Base-by-base conservation (phyloP, 2,329 filamentous ascomycete species). In the Lasiodiplodia sp. region DNA sequence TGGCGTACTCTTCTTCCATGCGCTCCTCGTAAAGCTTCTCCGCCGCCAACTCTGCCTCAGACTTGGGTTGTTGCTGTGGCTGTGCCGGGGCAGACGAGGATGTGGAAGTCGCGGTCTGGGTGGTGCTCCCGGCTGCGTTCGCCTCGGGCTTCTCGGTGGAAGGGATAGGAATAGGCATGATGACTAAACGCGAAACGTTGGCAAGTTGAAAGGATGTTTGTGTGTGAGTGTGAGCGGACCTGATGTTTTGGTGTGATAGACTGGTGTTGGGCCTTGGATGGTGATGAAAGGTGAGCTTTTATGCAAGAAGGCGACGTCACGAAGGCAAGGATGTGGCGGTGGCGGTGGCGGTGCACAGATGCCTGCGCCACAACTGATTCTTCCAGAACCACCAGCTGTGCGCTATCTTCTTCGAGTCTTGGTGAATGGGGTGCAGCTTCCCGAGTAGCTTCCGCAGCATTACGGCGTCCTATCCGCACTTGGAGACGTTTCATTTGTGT, bases 1-100 rank as follows among this genome's bases (percentile, higher is more conserved):
- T 72, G 25, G 71, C 71, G 56, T 72, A 72, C 65, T 72, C 71
- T 47, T 72, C 71, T 53, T 73, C 71, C 51, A 73, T 73, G n/a
- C 70, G 66, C 69, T 72, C 71, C 34, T 72, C 71, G 55, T 73
- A 73, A 11, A 71, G 49, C 65, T 70, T 72, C 47, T 73, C 71
- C 2, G 71, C 71, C n/a, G 68, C 71, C 28, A 69, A 53, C 52
- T 73, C 71, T 21, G 71, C 71, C 55, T 73, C 71, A 10, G 67
- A 62, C 52, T 73, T 72, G 31, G 53, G 21, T 37, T 66, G 67
- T 31, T 66, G 53, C 37, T 49, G 58, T 11, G 21, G 21, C 66
- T 68, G 57, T 21, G 28, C 31, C 16, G 38, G 23, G 23, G 38
- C 23, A 3, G 58, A 62, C 5, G 37, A 37, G 10, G 67, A 55